These are phyloP conservation scores for Sisymbrium altissimum DNA, from an alignment of 345 rosid species.

Conservation along the genomic window DNA sequence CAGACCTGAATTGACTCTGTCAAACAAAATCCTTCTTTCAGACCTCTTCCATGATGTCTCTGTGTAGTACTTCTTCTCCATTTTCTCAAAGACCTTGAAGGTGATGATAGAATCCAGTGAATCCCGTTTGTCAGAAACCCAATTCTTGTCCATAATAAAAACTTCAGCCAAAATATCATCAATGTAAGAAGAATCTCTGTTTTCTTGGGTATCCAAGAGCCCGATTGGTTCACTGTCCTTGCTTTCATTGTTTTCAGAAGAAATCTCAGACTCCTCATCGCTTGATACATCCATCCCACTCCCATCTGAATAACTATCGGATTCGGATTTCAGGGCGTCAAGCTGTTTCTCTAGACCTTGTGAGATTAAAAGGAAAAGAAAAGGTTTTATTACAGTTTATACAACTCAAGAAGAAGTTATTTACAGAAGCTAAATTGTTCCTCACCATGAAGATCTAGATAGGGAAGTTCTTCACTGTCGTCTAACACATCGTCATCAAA, in stretches of 20 bases:
- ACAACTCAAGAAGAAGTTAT: neutral
- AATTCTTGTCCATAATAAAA: slow-evolving; percentile 36
- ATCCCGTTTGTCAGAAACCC: slow-evolving; percentile 22
- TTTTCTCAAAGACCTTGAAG: slow-evolving; percentile 47
- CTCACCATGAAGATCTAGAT: slow-evolving; percentile 44
- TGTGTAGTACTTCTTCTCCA: slow-evolving; percentile 77
- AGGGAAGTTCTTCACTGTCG: slow-evolving; percentile 32
- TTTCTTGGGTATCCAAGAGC: slow-evolving; percentile 37
- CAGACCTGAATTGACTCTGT: slow-evolving; percentile 56
- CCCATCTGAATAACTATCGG: slow-evolving; percentile 53
- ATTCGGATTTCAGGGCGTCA: slow-evolving; percentile 51
- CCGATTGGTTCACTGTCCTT: slow-evolving; percentile 32
- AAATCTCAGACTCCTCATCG: slow-evolving; percentile 41
- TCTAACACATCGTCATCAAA: slow-evolving; percentile 34
- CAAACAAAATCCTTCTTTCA: slow-evolving; percentile 69
- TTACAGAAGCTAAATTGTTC: neutral
- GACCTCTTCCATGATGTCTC: slow-evolving; percentile 66
- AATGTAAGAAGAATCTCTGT: slow-evolving; percentile 61
- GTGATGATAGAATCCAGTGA: slow-evolving; percentile 38
- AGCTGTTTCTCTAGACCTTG: slow-evolving; percentile 46
- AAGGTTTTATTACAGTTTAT: neutral
- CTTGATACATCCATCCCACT: slow-evolving; percentile 56
- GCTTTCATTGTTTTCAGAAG: slow-evolving; percentile 30
- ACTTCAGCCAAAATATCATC: slow-evolving; percentile 63
- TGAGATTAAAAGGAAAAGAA: neutral